Conservation (phyloP, 2,329 filamentous ascomycete genomes). For the Mycosphaerella sp. region DNA sequence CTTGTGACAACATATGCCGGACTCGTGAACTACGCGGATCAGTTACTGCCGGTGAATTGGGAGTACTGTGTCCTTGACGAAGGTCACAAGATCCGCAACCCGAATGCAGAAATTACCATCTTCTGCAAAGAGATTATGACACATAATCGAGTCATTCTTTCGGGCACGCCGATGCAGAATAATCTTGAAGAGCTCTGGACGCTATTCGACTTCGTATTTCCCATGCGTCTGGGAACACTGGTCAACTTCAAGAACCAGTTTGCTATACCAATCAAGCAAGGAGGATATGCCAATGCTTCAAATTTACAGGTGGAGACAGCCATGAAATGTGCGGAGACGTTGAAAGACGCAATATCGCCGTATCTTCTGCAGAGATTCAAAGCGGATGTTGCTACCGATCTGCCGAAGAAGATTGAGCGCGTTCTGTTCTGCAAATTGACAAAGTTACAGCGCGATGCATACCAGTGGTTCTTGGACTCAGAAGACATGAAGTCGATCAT, state of each 20-base stretch:
- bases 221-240: slow-evolving; percentile 87
- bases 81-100: slow-evolving; percentile 96
- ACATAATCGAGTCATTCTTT: slow-evolving; percentile 83
- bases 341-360: slow-evolving; percentile 89
- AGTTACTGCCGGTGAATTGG: slow-evolving; percentile 80
- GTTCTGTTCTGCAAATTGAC: slow-evolving; percentile 95
- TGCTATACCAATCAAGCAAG: slow-evolving; percentile 85
- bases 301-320: slow-evolving; percentile 93
- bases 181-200: slow-evolving; percentile 95
- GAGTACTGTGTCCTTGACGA: slow-evolving; percentile 92
- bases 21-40: slow-evolving; percentile 81
- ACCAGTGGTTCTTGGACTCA: slow-evolving; percentile 73
- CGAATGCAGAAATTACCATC: slow-evolving; percentile 88
- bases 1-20: slow-evolving; percentile 94
- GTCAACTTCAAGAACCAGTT: slow-evolving; percentile 88
- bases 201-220: slow-evolving; percentile 93
- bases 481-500: slow-evolving; percentile 81
- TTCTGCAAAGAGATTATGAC: slow-evolving; percentile 92
- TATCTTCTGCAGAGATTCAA: slow-evolving; percentile 92
- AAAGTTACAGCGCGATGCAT: slow-evolving; percentile 67
- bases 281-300: slow-evolving; percentile 90
- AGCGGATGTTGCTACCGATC: slow-evolving; percentile 83
- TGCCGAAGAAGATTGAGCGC: slow-evolving; percentile 93
- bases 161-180: slow-evolving; percentile 96
- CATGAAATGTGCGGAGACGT: slow-evolving; percentile 83